Percentiles rank a stretch among this genome's conserved stretches.
phyloP scores from a whole-genome alignment of 306 rosid genomes.

The Crotalaria pallida region DNA sequence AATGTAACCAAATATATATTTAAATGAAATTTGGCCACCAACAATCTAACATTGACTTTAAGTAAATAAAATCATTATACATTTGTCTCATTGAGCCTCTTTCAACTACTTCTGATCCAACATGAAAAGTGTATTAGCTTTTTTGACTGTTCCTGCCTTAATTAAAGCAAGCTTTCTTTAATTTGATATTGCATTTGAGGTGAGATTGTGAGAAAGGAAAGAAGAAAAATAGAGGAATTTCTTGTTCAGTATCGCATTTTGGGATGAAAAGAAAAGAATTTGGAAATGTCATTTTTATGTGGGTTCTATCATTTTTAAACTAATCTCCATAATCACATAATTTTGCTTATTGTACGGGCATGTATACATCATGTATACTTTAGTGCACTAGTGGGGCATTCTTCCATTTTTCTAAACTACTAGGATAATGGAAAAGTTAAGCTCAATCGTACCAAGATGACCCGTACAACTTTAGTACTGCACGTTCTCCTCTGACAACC shows the following conservation, averaged over 20 bases:
- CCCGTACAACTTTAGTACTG: slow-evolving; percentile 45
- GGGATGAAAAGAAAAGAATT: too few species aligned
- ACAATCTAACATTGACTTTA: background rate
- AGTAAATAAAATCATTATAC: background rate
- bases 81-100: background rate
- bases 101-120: too few species aligned
- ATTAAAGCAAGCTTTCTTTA: too few species aligned
- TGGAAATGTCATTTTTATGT: too few species aligned
- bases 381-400: background rate
- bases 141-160: background rate
- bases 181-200: too few species aligned
- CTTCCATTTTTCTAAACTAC: background rate
- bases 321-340: background rate
- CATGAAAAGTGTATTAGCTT: background rate
- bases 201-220: too few species aligned
- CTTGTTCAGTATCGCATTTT: too few species aligned
- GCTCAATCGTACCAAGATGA: background rate
- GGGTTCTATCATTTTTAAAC: background rate
- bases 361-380: too few species aligned
- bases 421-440: slow-evolving; percentile 1
- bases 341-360: background rate
- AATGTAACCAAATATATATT: too few species aligned
- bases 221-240: too few species aligned
- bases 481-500: slow-evolving; percentile 44
- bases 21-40: background rate